Evolutionary conservation across 495 filamentous ascomycete genomes (phyloP).

Genomic region (Aspergillus haitiensis): DNA sequence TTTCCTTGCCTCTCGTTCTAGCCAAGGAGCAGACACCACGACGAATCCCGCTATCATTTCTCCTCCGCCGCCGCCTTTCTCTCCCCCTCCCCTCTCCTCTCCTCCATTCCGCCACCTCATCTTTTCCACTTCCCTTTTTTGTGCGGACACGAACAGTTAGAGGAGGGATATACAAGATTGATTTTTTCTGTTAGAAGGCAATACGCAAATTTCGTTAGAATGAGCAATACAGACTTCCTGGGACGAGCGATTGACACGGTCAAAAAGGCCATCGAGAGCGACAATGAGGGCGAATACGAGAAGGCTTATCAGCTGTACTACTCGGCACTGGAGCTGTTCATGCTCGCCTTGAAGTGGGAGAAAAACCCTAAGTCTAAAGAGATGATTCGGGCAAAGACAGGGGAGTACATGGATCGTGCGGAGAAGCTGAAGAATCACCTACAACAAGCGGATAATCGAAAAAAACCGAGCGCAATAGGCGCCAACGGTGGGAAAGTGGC

Average conservation of each 20-base stretch:
- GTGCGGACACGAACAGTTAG: background rate
- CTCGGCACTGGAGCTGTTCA: constrained; percentile 88
- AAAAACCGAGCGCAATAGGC: constrained; percentile 79
- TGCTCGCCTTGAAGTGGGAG: constrained; percentile 97
- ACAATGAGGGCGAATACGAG: constrained; percentile 94
- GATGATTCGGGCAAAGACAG: constrained; percentile 90
- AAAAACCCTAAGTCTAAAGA: constrained; percentile 95
- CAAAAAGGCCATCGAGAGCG: constrained; percentile 94
- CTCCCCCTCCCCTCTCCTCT: background rate
- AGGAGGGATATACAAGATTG: background rate
- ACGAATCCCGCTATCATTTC: constrained; percentile 22
- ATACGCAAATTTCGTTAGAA: constrained; percentile 39
- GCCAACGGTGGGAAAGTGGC: constrained; percentile 76
- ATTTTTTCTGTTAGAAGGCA: too few relatives aligned
- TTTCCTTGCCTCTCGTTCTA: constrained; percentile 20
- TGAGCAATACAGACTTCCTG: constrained; percentile 98
- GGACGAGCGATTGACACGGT: constrained; percentile 93
- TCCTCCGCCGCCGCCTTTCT: constrained; percentile 15
- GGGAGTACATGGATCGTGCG: constrained; percentile 96
- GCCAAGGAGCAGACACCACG: constrained; percentile 14
- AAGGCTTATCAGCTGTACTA: constrained; percentile 96
- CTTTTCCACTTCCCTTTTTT: too few relatives aligned
- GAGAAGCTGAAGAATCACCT: constrained; percentile 95
- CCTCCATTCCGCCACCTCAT: too few relatives aligned
- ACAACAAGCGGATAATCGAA: constrained; percentile 68